Conservation (phyloP, 164 flowering plant genomes). For the Umbellularia californica region DNA sequence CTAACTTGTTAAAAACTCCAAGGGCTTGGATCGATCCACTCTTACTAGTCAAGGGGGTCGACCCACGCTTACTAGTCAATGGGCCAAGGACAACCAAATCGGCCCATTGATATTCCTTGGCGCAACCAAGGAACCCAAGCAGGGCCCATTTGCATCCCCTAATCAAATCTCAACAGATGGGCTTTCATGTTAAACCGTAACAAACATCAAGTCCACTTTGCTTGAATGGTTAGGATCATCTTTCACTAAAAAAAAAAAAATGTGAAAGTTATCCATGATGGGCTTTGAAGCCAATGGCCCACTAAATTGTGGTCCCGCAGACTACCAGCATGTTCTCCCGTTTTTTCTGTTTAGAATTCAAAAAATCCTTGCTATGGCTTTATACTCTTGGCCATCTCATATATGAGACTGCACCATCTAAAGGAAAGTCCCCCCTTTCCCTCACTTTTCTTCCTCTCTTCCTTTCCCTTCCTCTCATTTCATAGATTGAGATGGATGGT, state of each 20-base stretch:
- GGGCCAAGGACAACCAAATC: too few relatives aligned
- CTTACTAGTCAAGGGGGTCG: too few relatives aligned
- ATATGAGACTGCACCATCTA: neutral
- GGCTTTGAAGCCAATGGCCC: neutral
- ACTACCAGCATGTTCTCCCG: too few relatives aligned
- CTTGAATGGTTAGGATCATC: neutral
- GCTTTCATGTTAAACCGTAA: neutral
- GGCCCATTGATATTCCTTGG: too few relatives aligned
- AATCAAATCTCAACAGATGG: neutral
- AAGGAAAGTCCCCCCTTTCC: neutral
- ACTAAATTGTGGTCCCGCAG: neutral
- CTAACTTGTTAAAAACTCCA: too few relatives aligned
- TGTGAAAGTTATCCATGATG: neutral
- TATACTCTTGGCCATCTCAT: neutral
- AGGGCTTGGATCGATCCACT: too few relatives aligned
- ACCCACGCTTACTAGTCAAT: too few relatives aligned
- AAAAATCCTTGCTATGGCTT: neutral
- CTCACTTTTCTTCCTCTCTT: neutral
- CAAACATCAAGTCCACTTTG: neutral
- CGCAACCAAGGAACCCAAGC: too few relatives aligned
- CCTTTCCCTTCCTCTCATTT: neutral
- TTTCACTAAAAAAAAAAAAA: neutral
- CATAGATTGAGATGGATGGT: neutral
- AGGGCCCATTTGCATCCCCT: too few relatives aligned
- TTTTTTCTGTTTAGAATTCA: neutral